Percentiles rank a stretch among this genome's conserved stretches.
Evolutionary conservation across 2,329 filamentous ascomycete species (phyloP).

Genomic region (Arthrinium phaeospermum): DNA sequence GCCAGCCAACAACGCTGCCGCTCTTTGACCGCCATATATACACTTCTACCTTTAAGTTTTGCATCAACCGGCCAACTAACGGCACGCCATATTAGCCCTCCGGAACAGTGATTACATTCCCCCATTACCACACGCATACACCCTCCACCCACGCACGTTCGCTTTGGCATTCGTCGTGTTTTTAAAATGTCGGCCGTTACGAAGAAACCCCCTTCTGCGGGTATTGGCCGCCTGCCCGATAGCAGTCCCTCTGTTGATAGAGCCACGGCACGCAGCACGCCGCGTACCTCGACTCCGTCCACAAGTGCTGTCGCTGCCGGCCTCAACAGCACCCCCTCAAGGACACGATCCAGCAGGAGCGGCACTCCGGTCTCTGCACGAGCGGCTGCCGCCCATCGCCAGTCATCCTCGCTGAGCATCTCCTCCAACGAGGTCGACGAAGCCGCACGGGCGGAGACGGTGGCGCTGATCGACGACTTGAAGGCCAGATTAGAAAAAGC

Average conservation of each 20-base stretch:
- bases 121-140: slow-evolving; percentile 3
- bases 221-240: slow-evolving; percentile 51
- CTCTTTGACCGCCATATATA: slow-evolving; percentile 15
- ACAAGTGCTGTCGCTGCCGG: slow-evolving; percentile 48
- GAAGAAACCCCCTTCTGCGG: slow-evolving; percentile 58
- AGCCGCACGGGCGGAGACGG: slow-evolving; percentile 78
- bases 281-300: slow-evolving; percentile 57
- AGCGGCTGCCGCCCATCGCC: slow-evolving; percentile 67
- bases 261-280: slow-evolving; percentile 39
- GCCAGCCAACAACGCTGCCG: neutral
- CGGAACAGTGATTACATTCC: neutral
- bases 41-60: slow-evolving; percentile 16
- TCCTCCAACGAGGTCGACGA: slow-evolving; percentile 62
- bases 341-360: slow-evolving; percentile 69
- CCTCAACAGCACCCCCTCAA: slow-evolving; percentile 47
- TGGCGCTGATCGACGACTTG: slow-evolving; percentile 81
- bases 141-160: slow-evolving; percentile 9
- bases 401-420: slow-evolving; percentile 51
- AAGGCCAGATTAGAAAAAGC: slow-evolving; percentile 83
- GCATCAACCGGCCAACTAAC: slow-evolving; percentile 5
- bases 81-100: neutral
- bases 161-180: slow-evolving; percentile 4
- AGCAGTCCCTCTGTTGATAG: slow-evolving; percentile 43
- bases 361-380: slow-evolving; percentile 75
- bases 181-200: slow-evolving; percentile 55